Conservation (phyloP, 2,329 filamentous ascomycete species). For the Cercospora citrullina region DNA sequence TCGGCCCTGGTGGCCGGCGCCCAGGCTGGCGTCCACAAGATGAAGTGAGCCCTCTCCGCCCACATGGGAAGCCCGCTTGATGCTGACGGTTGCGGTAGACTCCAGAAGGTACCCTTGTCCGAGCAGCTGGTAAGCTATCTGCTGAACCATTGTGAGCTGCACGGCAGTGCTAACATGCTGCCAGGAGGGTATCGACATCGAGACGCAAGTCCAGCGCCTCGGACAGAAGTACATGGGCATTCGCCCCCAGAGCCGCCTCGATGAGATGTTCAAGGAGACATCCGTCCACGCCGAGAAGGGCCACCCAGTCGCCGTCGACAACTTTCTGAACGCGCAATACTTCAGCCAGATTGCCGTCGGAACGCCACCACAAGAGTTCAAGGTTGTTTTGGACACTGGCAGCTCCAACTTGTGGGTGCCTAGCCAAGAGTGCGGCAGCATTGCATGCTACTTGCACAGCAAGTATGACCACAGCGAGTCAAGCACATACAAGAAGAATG, state of each 20-base stretch:
- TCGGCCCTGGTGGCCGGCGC: constrained; percentile 70
- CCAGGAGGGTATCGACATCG: constrained; percentile 75
- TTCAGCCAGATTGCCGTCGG: constrained; percentile 96
- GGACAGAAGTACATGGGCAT: constrained; percentile 95
- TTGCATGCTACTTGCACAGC: constrained; percentile 94
- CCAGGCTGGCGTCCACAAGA: constrained; percentile 76
- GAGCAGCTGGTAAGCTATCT: constrained; percentile 78
- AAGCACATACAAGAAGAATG: constrained; percentile 91
- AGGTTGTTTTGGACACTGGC: constrained; percentile 96
- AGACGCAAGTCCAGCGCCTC: constrained; percentile 76
- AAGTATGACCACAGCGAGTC: constrained; percentile 94
- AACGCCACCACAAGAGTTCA: constrained; percentile 90
- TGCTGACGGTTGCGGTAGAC: constrained; percentile 42
- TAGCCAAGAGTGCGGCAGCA: constrained; percentile 83
- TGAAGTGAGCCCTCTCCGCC: constrained; percentile 47
- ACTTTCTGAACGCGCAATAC: constrained; percentile 99
- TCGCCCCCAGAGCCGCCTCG: constrained; percentile 66
- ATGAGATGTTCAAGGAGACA: constrained; percentile 77
- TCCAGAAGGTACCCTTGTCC: constrained; percentile 84
- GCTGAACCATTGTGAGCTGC: constrained; percentile 9
- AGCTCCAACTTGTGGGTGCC: constrained; percentile 99
- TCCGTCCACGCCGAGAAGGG: constrained; percentile 64
- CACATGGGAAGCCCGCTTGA: background rate
- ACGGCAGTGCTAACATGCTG: constrained; percentile 9
- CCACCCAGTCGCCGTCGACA: constrained; percentile 86